Evolutionary conservation across 208 protist species (phyloP).

Genomic region (Trypanosoma scelopori): DNA sequence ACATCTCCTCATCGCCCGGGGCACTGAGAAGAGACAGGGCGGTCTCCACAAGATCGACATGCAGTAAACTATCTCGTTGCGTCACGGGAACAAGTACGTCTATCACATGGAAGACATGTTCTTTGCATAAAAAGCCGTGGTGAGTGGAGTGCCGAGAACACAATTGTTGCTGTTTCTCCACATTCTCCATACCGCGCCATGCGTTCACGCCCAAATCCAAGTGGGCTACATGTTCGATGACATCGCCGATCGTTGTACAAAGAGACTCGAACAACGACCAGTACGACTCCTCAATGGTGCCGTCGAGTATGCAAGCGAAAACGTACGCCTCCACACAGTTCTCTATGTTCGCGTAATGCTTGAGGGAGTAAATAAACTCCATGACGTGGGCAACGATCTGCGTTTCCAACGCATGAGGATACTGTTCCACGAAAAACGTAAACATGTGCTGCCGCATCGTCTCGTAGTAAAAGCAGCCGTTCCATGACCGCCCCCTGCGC

Average conservation of each 20-base stretch:
- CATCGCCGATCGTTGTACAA: background rate
- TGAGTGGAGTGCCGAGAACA: background rate
- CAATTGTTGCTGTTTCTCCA: background rate
- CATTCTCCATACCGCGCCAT: background rate
- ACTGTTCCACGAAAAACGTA: background rate
- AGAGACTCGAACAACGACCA: constrained; percentile 16
- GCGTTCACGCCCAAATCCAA: background rate
- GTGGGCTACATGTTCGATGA: background rate
- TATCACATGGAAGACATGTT: constrained; percentile 2
- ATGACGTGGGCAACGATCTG: background rate
- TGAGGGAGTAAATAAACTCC: constrained; percentile 2
- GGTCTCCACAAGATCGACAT: constrained; percentile 6
- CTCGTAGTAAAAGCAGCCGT: background rate
- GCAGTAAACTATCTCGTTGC: constrained; percentile 4
- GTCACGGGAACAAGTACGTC: background rate
- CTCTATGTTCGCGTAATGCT: constrained; percentile 5
- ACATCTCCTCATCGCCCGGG: background rate
- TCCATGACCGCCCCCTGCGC: background rate
- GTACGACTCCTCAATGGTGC: constrained; percentile 14
- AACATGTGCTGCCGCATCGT: constrained; percentile 10
- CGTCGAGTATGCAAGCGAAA: constrained; percentile 10
- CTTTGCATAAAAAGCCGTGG: constrained; percentile 6
- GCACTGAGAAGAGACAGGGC: background rate
- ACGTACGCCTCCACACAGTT: constrained; percentile 13
- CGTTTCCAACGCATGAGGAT: background rate